A percentile compares a stretch with the other conserved stretches of the same genome.
phyloP scores from a whole-genome alignment of 2,329 filamentous ascomycete species.

The Boeremia exigua region DNA sequence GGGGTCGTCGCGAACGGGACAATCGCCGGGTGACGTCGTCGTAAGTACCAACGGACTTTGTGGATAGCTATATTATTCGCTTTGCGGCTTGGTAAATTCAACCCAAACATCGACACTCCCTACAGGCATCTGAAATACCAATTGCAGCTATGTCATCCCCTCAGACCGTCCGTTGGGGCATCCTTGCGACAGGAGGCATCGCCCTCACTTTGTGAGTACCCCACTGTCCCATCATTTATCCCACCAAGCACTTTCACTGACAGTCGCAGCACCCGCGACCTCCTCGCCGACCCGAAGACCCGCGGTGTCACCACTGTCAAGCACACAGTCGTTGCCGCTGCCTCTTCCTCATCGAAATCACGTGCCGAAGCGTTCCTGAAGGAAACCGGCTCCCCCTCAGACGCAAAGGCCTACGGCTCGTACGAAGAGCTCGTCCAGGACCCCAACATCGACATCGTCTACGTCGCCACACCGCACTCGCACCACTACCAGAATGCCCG shows the following conservation, averaged over 20 bases:
- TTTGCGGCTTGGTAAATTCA: neutral
- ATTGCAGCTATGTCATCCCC: slow-evolving; percentile 40
- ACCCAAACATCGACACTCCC: neutral
- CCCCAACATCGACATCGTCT: slow-evolving; percentile 81
- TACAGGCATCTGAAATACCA: neutral
- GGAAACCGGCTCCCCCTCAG: slow-evolving; percentile 70
- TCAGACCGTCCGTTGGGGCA: slow-evolving; percentile 52
- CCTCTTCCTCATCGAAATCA: slow-evolving; percentile 75
- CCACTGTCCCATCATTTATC: slow-evolving; percentile 20
- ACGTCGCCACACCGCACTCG: slow-evolving; percentile 88
- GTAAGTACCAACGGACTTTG: neutral
- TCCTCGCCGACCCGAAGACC: slow-evolving; percentile 73
- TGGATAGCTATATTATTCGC: slow-evolving; percentile 15
- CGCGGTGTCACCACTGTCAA: slow-evolving; percentile 75
- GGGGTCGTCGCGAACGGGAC: slow-evolving; percentile 10
- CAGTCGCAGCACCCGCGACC: slow-evolving; percentile 66
- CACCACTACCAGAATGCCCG: slow-evolving; percentile 92
- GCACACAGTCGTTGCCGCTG: slow-evolving; percentile 79
- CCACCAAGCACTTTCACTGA: slow-evolving; percentile 12
- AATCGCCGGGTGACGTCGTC: slow-evolving; percentile 14
- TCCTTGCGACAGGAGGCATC: slow-evolving; percentile 58
- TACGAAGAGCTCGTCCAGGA: slow-evolving; percentile 84
- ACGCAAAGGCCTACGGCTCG: slow-evolving; percentile 76
- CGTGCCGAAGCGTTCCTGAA: slow-evolving; percentile 76
- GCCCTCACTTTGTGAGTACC: slow-evolving; percentile 52